Percentiles rank a stretch among this genome's conserved stretches.
phyloP scores from a whole-genome alignment of 805 yeast genomes.

The Cyberlindnera mycetangii region DNA sequence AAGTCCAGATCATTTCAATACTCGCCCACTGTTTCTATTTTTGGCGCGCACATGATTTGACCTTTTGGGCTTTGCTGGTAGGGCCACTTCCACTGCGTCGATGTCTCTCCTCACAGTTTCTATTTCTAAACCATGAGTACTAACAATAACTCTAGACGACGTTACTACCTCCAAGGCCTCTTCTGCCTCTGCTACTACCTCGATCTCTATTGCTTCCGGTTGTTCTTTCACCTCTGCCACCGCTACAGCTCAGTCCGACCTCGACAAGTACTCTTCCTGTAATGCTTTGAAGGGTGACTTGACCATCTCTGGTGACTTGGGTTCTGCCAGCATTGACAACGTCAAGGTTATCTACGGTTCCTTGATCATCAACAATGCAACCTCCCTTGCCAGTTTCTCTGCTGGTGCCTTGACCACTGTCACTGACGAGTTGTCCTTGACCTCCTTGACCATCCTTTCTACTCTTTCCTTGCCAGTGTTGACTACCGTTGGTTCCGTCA shows the following conservation, averaged over 20 bases:
- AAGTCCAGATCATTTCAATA: background rate
- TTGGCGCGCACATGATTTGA: slow-evolving; percentile 2
- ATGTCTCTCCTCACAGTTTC: background rate
- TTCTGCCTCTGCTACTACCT: slow-evolving; percentile 49
- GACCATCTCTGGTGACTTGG: slow-evolving; percentile 61
- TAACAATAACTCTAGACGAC: slow-evolving; percentile 22
- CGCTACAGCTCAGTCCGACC: slow-evolving; percentile 76
- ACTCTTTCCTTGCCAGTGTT: slow-evolving; percentile 74
- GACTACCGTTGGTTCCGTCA: slow-evolving; percentile 76
- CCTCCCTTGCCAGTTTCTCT: slow-evolving; percentile 56
- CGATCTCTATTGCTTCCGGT: slow-evolving; percentile 48
- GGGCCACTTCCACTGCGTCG: background rate
- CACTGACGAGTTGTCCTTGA: slow-evolving; percentile 64
- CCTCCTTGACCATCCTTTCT: slow-evolving; percentile 61
- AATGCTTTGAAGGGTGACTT: slow-evolving; percentile 78
- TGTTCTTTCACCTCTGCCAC: slow-evolving; percentile 68
- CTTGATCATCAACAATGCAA: slow-evolving; percentile 62
- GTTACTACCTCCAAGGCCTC: slow-evolving; percentile 50
- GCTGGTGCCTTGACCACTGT: slow-evolving; percentile 80
- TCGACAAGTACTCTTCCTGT: slow-evolving; percentile 74
- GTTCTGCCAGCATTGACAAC: slow-evolving; percentile 66
- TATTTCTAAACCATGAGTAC: background rate
- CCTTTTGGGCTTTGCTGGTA: slow-evolving; percentile 2
- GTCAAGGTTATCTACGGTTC: slow-evolving; percentile 78
- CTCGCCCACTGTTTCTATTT: slow-evolving; percentile 5